Conservation (phyloP, 495 filamentous ascomycete genomes). For the Hyaloscypha finlandica region DNA sequence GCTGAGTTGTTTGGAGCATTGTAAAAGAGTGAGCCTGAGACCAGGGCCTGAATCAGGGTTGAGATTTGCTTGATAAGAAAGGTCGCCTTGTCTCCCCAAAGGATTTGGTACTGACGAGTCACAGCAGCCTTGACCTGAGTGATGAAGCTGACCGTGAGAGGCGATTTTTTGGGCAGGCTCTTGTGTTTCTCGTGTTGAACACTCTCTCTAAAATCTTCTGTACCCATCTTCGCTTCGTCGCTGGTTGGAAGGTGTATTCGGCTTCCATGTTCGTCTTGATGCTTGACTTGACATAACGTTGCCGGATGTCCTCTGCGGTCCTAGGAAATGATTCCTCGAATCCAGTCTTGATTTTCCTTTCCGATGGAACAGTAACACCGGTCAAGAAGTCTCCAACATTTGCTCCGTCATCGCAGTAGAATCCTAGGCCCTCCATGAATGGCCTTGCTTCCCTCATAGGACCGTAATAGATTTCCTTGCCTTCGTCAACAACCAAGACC, state of each 20-base stretch:
- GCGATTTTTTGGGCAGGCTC: conserved; percentile 65
- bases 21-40: conserved; percentile 82
- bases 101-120: conserved; percentile 58
- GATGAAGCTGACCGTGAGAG: conserved; percentile 45
- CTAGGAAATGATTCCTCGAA: conserved; percentile 65
- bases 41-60: conserved; percentile 71
- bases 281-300: conserved; percentile 40
- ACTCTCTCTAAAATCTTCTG: conserved; percentile 61
- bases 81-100: conserved; percentile 61
- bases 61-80: conserved; percentile 63
- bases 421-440: conserved; percentile 72
- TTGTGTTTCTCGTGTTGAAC: conserved; percentile 68
- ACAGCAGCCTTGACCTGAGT: conserved; percentile 48
- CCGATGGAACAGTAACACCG: conserved; percentile 63
- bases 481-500: conserved; percentile 63
- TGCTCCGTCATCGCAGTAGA: conserved; percentile 61
- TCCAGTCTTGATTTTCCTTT: conserved; percentile 62
- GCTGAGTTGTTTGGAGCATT: conserved; percentile 60
- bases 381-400: conserved; percentile 74
- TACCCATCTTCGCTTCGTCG: conserved; percentile 44
- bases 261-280: conserved; percentile 30
- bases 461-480: conserved; percentile 66
- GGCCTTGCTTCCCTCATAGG: conserved; percentile 61
- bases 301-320: conserved; percentile 65
- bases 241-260: conserved; percentile 53